These are phyloP conservation scores for Phytophthora pini DNA, from an alignment of 352 stramenopile species.

Conservation along the genomic window DNA sequence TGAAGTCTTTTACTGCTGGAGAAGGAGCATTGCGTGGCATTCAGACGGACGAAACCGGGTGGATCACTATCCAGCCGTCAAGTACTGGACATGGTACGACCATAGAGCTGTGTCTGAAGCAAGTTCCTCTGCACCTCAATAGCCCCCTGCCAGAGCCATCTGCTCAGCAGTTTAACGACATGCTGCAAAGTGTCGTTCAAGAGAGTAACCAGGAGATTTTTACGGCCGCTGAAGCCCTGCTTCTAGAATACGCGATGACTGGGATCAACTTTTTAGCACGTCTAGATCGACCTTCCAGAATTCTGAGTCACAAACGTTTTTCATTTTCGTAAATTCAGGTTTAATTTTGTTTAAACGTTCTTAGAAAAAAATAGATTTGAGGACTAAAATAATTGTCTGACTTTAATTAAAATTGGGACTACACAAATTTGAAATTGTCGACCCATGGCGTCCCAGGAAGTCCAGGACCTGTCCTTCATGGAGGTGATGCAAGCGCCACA, in stretches of 20 bases:
- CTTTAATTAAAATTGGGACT: background rate
- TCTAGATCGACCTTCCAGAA: background rate
- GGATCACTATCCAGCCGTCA: slow-evolving; percentile 1
- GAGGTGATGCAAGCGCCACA: background rate
- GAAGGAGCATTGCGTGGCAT: slow-evolving; percentile 4
- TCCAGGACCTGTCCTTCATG: slow-evolving; percentile 7
- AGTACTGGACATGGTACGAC: background rate
- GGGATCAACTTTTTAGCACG: background rate
- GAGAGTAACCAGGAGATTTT: background rate
- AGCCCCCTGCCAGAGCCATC: background rate
- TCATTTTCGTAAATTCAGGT: too few relatives aligned
- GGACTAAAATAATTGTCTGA: background rate
- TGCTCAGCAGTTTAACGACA: background rate
- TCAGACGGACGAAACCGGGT: slow-evolving; percentile 7
- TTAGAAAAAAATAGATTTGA: too few relatives aligned
- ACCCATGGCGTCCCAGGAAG: background rate
- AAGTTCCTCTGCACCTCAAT: slow-evolving; percentile 11
- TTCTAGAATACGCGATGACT: background rate
- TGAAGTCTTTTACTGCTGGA: background rate
- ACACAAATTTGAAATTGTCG: background rate
- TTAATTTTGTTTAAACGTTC: too few relatives aligned
- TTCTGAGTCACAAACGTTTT: too few relatives aligned
- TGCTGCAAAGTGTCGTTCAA: slow-evolving; percentile 1
- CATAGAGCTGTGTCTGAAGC: background rate
- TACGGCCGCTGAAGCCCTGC: background rate